Evolutionary conservation across 768 basidiomycete genomes (phyloP), one percentile per base, ranked within the genome.

Genomic region (Lactifluus piperatus): DNA sequence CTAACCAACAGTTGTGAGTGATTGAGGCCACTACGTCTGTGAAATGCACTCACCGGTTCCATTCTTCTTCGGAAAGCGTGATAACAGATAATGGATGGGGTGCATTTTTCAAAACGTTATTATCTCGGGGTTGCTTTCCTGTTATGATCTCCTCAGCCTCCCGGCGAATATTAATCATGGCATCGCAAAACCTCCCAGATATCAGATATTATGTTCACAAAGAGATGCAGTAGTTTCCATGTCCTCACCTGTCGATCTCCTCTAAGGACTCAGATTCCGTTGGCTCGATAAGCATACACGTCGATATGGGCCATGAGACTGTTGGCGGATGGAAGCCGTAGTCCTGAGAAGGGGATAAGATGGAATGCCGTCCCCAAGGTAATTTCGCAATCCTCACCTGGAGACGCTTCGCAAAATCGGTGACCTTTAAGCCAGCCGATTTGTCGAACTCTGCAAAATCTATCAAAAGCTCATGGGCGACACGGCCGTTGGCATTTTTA

Each of bases 301-400:
- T 97, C 20, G 91, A 86, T 63, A 91, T 94, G 6, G 97, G 97
- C 97, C 97, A 98, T 6, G 94, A 94, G 72, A 93, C 95, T 5
- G 97, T 99, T 2, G 97, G 97, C 43, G 93, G 94, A 70, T 97
- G 93, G 79, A 97, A 90, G 57, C 93, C 91, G 67, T 87, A 94
- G 70, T 93, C 90, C 84, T 91, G 64, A 16, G 39, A n/a, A 44
- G 10, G 13, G 1, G 22, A 11, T 54, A 4, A 5, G 16, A 49
- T 4, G 24, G 10, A 48, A 29, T 67, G 52, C 67, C 1, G 34
- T 10, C 20, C 36, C 16, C 24, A 2, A 0, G 14, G 8, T 27
- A 5, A 9, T 9, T 34, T 37, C 20, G 11, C 9, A 8, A 20
- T 11, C 27, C 71, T 65, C 67, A 86, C 88, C 79, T 94, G 94